Conservation (phyloP, 208 protist genomes). For the Naegleria gruberi region DNA sequence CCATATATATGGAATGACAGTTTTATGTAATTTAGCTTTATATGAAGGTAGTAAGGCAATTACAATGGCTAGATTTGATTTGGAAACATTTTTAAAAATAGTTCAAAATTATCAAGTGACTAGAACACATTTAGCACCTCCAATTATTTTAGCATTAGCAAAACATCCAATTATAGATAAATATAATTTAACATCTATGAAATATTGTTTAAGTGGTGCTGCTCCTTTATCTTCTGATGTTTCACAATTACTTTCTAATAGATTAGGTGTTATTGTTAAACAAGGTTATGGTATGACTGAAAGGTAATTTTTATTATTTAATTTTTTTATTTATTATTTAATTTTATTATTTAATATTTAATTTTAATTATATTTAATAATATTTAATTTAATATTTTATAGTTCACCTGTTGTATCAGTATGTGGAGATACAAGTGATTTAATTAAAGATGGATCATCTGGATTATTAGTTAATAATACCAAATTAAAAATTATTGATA, state of each 20-base stretch:
- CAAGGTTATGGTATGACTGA: conserved; percentile 26
- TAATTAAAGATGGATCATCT: background rate
- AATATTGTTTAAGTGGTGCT: conserved; percentile 44
- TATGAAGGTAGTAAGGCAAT: background rate
- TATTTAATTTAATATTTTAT: too few relatives aligned
- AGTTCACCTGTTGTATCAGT: too few relatives aligned
- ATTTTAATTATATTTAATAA: background rate
- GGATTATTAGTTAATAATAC: background rate
- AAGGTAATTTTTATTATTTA: background rate
- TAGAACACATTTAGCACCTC: conserved; percentile 57
- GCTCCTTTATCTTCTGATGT: conserved; percentile 53
- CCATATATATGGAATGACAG: conserved; percentile 50
- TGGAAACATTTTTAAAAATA: background rate
- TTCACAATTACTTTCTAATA: background rate
- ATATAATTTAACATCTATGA: conserved; percentile 43
- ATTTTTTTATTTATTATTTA: background rate
- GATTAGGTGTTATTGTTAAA: background rate
- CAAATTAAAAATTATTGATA: background rate
- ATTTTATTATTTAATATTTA: too few relatives aligned
- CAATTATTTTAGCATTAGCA: conserved; percentile 55
- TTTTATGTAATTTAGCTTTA: background rate
- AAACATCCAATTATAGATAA: conserved; percentile 51
- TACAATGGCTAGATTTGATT: background rate
- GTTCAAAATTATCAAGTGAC: conserved; percentile 52
- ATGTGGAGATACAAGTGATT: background rate